These are phyloP conservation scores for Geranium rotundifolium DNA, from an alignment of 345 rosid genomes.

Conservation along the genomic window DNA sequence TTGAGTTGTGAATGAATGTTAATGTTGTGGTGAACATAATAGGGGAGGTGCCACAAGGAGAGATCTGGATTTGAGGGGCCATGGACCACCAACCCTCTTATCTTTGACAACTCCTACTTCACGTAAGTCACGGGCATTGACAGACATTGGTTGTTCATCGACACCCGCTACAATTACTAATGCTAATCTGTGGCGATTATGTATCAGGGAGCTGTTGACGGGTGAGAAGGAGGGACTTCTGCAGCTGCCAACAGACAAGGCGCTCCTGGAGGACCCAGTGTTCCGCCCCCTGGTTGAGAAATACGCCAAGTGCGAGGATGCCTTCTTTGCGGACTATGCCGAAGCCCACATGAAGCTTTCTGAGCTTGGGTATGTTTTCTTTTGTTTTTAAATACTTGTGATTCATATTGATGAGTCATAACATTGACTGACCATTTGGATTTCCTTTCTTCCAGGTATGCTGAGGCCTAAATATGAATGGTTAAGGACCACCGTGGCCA, in stretches of 20 bases:
- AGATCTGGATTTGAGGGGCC: constrained; percentile 87
- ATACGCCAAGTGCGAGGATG: constrained; percentile 94
- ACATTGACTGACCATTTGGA: too few relatives aligned
- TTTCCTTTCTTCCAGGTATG: too few relatives aligned
- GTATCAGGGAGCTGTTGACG: constrained; percentile 60
- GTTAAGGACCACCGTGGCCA: too few relatives aligned
- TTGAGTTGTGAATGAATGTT: neutral
- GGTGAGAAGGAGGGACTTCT: constrained; percentile 88
- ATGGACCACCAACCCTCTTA: constrained; percentile 73
- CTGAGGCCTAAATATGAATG: too few relatives aligned
- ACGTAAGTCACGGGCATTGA: constrained; percentile 16
- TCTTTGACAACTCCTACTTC: constrained; percentile 80
- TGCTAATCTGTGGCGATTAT: neutral
- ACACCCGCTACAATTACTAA: too few relatives aligned
- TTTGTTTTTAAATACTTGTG: neutral
- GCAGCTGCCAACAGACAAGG: constrained; percentile 69
- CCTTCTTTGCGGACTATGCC: constrained; percentile 70
- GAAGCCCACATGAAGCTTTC: constrained; percentile 86
- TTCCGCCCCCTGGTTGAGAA: constrained; percentile 81
- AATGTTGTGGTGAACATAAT: neutral
- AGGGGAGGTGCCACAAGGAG: constrained; percentile 88
- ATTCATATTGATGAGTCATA: too few relatives aligned
- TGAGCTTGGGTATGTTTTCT: constrained; percentile 77
- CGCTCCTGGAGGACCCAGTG: constrained; percentile 58
- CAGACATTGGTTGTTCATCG: too few relatives aligned